Evolutionary conservation across 2,329 filamentous ascomycete genomes (phyloP), one percentile per base, ranked within the genome.

Genomic region (Fusarium abutilonis): DNA sequence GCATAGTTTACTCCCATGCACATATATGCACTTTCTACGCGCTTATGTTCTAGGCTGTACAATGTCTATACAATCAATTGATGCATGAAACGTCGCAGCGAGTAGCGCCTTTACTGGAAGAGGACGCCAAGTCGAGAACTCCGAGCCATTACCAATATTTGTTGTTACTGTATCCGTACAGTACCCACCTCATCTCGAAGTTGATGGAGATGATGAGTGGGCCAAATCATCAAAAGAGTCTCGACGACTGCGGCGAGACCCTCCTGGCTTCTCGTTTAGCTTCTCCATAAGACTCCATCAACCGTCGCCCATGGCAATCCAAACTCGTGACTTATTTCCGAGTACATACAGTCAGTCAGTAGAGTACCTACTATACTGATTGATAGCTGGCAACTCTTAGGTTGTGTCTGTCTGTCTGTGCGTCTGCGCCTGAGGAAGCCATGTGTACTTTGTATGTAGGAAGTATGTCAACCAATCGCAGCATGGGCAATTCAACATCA

Each of bases 231-330:
- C 51, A 68, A 55, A 41, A 47, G 36, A 49, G 29, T 60, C 47
- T 59, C 64, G 43, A 56, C 32, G 19, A 42, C 40, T 46, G 48
- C 53, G 41, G 35, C 50, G 45, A 56, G 55, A 44, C 52, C 58
- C 57, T 60, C 55, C 66, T 54, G 36, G 43, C 44, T 53, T 51
- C 51, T 62, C 35, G 34, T 43, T 43, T 34, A 50, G 34, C 26
- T 50, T 38, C 49, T 43, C 40, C 41, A 45, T 31, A 40, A 26
- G 49, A 52, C 56, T 58, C 67, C 60, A 53, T 57, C 59, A 29
- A 45, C 56, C 56, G 61, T 70, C 65, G 54, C 67, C 65, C 61
- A 70, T 70, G 65, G 53, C 68, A 70, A 69, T 70, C 44, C 47
- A 60, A 38, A 34, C 23, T 49, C 14, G 35, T 49, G 50, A 39